Conservation (phyloP, 805 yeast species). For the Hanseniaspora valbyensis region DNA sequence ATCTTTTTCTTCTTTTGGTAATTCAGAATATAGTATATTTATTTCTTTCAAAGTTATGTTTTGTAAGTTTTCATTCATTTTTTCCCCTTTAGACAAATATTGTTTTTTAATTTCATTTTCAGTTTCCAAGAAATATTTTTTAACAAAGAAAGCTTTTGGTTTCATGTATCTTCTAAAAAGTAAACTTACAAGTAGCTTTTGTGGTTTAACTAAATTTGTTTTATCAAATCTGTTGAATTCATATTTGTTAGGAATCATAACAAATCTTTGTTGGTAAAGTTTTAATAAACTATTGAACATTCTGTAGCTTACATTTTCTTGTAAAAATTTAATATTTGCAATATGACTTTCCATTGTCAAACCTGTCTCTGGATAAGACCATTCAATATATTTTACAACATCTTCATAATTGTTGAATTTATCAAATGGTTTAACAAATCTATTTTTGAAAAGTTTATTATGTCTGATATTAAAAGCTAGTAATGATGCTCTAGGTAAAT, state of each 20-base stretch:
- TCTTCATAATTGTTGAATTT: not conserved
- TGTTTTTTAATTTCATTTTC: not conserved
- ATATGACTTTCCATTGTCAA: not conserved
- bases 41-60: not conserved
- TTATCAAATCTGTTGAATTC: not conserved
- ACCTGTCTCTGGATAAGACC: constrained; percentile 10
- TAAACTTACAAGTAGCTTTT: not conserved
- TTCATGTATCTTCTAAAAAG: constrained; percentile 2
- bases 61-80: not conserved
- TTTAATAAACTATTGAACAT: not conserved
- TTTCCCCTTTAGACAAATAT: not conserved
- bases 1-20: not conserved
- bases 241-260: not conserved
- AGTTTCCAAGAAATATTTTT: not conserved
- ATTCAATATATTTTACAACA: constrained; percentile 2
- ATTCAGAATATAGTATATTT: not conserved
- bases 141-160: not conserved
- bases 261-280: not conserved
- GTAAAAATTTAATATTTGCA: not conserved
- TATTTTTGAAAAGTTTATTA: not conserved
- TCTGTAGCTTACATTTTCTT: not conserved
- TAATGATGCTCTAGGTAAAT: not conserved
- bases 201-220: constrained; percentile 1
- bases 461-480: not conserved
- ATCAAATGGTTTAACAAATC: constrained; percentile 5